Evolutionary conservation across 208 protist genomes (phyloP), one percentile per base, ranked within the genome.

Genomic region (Acanthamoeba divionensis): DNA sequence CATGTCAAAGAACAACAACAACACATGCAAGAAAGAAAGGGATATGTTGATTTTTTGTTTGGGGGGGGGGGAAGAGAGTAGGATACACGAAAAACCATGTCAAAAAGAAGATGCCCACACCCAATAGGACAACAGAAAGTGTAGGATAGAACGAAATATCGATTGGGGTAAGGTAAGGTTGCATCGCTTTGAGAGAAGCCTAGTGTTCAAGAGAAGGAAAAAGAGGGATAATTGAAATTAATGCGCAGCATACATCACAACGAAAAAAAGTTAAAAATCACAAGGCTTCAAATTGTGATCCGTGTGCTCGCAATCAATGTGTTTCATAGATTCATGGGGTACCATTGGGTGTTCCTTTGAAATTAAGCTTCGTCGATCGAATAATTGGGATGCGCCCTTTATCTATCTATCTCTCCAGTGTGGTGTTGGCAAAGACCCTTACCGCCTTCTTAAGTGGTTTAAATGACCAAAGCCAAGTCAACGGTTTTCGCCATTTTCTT

Each of bases 11-110:
- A 21, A 21, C 18, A 57, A 21, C 52, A 57, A 21, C 52, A 57
- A 15, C 18, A 21, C 52, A 57, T 57, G 52, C 52, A 57, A 57
- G 52, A 15, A 57, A 21, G 52, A 15, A 21, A 15, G 18, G 21
- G 15, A 21, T 57, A 21, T 57, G 52, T 57, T 15, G 18, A 57
- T 57, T 15, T 57, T n/a, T n/a, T n/a, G n/a, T n/a, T n/a, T n/a
- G n/a, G n/a, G n/a, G n/a, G n/a, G 52, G 15, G 52, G 15, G n/a
- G n/a, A 31, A 38, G 63, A 38, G 63, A 38, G 12, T 41, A 10
- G 18, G 29, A 3, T 71, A 71, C 63, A 71, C 63, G 63, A 71
- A 71, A 38, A 71, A 71, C 63, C 63, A 71, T 18, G 63, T 71
- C 33, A 71, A 38, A 24, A 71, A 71, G 63, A 71, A 38, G 18